These are phyloP conservation scores for Biscutella laevigata DNA, from an alignment of 441 rosid species.

Conservation along the genomic window DNA sequence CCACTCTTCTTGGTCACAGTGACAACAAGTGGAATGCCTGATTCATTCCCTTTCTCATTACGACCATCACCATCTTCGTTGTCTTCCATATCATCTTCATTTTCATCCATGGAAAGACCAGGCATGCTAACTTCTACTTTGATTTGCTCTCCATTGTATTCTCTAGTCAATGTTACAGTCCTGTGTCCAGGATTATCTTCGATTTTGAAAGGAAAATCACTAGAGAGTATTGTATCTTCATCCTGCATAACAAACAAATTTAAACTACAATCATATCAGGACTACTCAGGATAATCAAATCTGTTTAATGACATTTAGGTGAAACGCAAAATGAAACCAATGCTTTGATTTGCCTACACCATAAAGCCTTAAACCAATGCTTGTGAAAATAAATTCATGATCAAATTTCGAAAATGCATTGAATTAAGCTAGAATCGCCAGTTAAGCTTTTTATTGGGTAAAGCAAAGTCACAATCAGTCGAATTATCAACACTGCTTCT, in stretches of 20 bases:
- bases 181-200: conserved; percentile 51
- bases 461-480: not conserved
- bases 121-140: conserved; percentile 64
- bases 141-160: conserved; percentile 51
- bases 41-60: conserved; percentile 27
- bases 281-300: not conserved
- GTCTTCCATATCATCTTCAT: conserved; percentile 24
- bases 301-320: not conserved
- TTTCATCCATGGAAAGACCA: conserved; percentile 51
- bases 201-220: conserved; percentile 50
- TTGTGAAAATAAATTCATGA: not conserved
- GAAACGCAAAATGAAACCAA: too few relatives aligned
- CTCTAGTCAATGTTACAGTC: conserved; percentile 40
- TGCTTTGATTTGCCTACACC: not conserved
- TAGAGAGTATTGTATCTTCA: conserved; percentile 31
- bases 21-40: conserved; percentile 54
- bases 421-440: too few relatives aligned
- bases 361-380: not conserved
- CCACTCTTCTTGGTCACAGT: conserved; percentile 54
- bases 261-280: not conserved
- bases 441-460: not conserved
- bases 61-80: conserved; percentile 29
- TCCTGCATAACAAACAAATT: conserved; percentile 22
- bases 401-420: not conserved
- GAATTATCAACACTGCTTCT: not conserved